Base-by-base conservation (phyloP, 176 grass and related monocot species). In the Oryza glumipatula region DNA sequence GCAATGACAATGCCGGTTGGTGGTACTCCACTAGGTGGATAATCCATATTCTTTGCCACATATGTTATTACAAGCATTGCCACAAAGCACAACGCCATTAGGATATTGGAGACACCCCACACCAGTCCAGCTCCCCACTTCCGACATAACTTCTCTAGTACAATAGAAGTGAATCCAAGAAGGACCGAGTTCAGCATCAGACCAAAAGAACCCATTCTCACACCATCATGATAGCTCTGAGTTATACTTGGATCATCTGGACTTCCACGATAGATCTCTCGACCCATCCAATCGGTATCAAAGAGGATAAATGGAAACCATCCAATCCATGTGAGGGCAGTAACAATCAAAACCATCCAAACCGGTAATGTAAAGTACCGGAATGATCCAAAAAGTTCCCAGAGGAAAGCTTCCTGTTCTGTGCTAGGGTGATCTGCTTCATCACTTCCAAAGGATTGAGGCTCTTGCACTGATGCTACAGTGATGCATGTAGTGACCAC, bases 291-390 rank as follows among this genome's bases (percentile, higher is more conserved):
- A 89, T 99, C 96, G 30, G 91, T 99, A 51, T 99, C 88, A 68
- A 99, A 99, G 70, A 99, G 88, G 73, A 92, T 90, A 70, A 99
- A 99, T 22, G 96, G 96, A 76, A 94, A 96, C 91, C 93, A 99
- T 23, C 91, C 96, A 8, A 96, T 80, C 96, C 96, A 99, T 7
- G 93, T 99, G 66, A 99, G 83, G n/a, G 91, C 92, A 26, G 93
- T 99, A 52, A 93, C 91, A 74, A 96, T 96, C 38, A 99, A 71
- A 84, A 92, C 96, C 88, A 94, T 99, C 88, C 90, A 99, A 76
- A 99, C 22, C 1, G 96, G 89, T 43, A 93, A 56, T 13, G 88
- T 94, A 49, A 99, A 90, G 83, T 99, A 99, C 75, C 88, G 94
- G 76, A 95, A 92, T 4, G 96, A 90, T 19, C 96, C 93, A 61